Conservation (phyloP, 768 basidiomycete genomes). For the Termitomyces sp. region DNA sequence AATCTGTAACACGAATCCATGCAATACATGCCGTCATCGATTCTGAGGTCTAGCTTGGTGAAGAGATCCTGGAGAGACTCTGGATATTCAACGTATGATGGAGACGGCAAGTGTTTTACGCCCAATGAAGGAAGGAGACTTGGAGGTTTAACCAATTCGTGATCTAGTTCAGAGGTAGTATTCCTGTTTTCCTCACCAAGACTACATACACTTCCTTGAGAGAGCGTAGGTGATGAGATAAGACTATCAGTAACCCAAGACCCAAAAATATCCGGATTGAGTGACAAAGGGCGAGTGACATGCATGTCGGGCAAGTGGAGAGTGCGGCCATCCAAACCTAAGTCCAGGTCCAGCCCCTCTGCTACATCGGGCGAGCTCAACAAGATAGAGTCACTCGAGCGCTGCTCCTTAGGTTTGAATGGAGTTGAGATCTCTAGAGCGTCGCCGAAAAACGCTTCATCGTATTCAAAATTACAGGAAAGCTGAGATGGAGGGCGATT, state of each 20-base stretch:
- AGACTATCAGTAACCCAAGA: constrained; percentile 38
- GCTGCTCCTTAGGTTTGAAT: constrained; percentile 10
- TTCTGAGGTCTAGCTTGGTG: constrained; percentile 11
- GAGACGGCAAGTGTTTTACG: not conserved
- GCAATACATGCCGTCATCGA: constrained; percentile 6
- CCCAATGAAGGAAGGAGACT: not conserved
- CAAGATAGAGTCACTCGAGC: not conserved
- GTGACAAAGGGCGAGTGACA: constrained; percentile 2
- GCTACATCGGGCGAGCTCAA: not conserved
- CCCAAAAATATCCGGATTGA: constrained; percentile 7
- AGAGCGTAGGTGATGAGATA: constrained; percentile 34
- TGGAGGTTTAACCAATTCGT: not conserved
- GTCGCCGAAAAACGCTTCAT: constrained; percentile 17
- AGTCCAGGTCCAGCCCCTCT: not conserved
- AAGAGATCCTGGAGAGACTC: constrained; percentile 13
- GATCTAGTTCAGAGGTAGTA: not conserved
- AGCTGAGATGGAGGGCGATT: constrained; percentile 37
- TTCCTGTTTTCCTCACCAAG: not conserved
- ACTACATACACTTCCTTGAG: constrained; percentile 9
- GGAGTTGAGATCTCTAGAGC: constrained; percentile 24
- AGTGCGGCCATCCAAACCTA: not conserved
- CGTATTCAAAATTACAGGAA: constrained; percentile 15
- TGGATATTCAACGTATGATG: not conserved
- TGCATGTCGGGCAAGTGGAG: not conserved
- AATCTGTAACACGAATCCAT: not conserved